These are phyloP conservation scores for Talaromyces albobiverticillius DNA, from an alignment of 2,329 filamentous ascomycete genomes.

Conservation along the genomic window DNA sequence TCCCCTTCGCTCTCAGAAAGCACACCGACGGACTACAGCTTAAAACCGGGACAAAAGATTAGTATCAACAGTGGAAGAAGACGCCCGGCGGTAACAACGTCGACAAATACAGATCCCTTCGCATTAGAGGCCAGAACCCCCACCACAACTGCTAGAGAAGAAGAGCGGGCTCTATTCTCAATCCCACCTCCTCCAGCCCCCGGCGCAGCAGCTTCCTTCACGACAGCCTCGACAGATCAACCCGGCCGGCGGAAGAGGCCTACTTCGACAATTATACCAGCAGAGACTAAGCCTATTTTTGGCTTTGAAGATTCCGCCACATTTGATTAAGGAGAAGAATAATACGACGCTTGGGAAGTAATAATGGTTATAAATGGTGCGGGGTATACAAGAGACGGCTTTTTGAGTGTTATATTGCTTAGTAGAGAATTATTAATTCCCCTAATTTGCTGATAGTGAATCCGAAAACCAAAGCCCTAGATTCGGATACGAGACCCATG, in stretches of 20 bases:
- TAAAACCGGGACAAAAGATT: conserved; percentile 89
- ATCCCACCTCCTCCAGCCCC: conserved; percentile 65
- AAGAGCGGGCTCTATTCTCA: conserved; percentile 61
- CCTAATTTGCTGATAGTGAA: conserved; percentile 1
- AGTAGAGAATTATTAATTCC: conserved; percentile 4
- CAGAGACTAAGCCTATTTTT: conserved; percentile 19
- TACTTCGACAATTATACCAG: conserved; percentile 52
- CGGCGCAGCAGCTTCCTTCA: conserved; percentile 47
- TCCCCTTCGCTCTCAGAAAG: not conserved
- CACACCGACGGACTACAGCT: conserved; percentile 65
- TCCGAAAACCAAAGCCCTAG: not conserved
- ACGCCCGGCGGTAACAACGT: conserved; percentile 26
- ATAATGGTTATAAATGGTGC: not conserved
- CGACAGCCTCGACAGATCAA: conserved; percentile 4
- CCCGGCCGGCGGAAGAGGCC: conserved; percentile 59
- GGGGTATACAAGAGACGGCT: not conserved
- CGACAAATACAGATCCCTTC: conserved; percentile 14
- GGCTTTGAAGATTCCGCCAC: conserved; percentile 15
- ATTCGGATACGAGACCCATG: not conserved
- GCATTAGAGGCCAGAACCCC: conserved; percentile 6
- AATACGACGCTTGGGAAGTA: no score
- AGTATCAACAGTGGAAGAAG: conserved; percentile 70
- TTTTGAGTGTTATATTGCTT: not conserved
- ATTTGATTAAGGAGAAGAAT: conserved; percentile 5
- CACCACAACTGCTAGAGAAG: conserved; percentile 26